Base-by-base conservation (phyloP, 2,329 filamentous ascomycete species). In the Coniella lustricola region DNA sequence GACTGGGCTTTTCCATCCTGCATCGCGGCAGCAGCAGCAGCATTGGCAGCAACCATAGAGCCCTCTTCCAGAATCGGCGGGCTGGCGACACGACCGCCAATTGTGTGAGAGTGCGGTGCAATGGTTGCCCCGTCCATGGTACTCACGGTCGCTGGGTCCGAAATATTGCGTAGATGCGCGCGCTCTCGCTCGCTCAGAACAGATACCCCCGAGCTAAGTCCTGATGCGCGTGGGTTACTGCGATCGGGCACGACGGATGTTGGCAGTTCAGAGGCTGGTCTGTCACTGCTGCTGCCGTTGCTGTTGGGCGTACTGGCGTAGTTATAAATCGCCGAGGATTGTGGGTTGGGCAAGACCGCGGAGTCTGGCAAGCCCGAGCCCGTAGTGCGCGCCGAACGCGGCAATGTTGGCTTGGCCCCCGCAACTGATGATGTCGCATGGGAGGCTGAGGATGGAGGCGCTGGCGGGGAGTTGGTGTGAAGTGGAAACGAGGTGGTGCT, bases 151-250 rank as follows among this genome's bases (percentile, higher is more conserved):
- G 60, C 59, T 1, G 51, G 51, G 51, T 69, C 67, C 58, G 69
- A 72, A 38, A 67, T 61, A 34, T 71, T 64, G 2, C 71, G 63
- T 46, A 71, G 54, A 48, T 73, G 71, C 10, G 62, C 51, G 12
- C 62, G 55, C 18, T 72, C 67, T 9, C 63, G 60, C 33, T 71
- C 68, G 55, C 66, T 71, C 22, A 73, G 53, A 25, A 63, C 62
- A 14, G 69, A 72, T 14, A 72, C 57, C 44, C 63, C 67, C n/a
- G 68, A 71, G 32, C 61, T 59, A 5, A 29, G 25, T 21, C 65
- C 57, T 38, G 59, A 57, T 40, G 12, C 33, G 17, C 29, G 16
- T 3, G 10, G 40, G 25, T 7, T 42, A 25, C 17, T 31, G 9
- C 22, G 32, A 25, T 45, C 49, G 25, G 50, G 20, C 34, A 20